These are phyloP conservation scores for Teratosphaeria epicoccoides DNA, from an alignment of 2,329 filamentous ascomycete genomes.

Conservation along the genomic window DNA sequence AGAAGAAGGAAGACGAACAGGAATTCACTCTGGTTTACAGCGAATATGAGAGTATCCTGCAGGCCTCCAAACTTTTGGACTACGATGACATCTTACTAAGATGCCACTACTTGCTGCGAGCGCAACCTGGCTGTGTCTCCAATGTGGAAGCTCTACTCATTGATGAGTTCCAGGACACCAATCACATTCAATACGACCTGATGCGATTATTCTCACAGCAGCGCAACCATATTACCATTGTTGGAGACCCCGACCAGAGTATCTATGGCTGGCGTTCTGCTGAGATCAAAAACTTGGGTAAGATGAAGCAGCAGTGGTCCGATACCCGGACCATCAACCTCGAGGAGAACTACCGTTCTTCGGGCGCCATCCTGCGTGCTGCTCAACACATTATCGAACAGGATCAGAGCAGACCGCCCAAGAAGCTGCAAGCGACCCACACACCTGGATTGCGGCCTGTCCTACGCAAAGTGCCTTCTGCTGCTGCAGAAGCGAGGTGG, in stretches of 20 bases:
- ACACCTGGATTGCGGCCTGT: constrained; percentile 69
- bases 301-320: constrained; percentile 65
- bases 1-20: constrained; percentile 42
- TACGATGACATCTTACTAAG: constrained; percentile 86
- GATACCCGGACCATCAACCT: constrained; percentile 73
- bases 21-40: constrained; percentile 58
- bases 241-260: constrained; percentile 93
- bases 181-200: constrained; percentile 85
- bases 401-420: constrained; percentile 68
- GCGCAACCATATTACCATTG: constrained; percentile 72
- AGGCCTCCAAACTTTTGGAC: constrained; percentile 71
- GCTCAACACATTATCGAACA: constrained; percentile 85
- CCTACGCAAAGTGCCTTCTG: constrained; percentile 60
- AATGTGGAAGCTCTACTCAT: constrained; percentile 88
- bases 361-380: constrained; percentile 67
- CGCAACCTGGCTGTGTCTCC: constrained; percentile 67
- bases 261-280: constrained; percentile 95
- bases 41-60: constrained; percentile 68
- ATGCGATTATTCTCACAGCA: constrained; percentile 77
- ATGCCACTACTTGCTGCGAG: constrained; percentile 67
- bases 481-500: constrained; percentile 72
- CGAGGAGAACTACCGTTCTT: constrained; percentile 91
- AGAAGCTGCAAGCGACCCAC: constrained; percentile 70
- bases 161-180: constrained; percentile 97
- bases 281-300: constrained; percentile 76